phyloP scores from a whole-genome alignment of 202 grass and related monocot genomes.

The Dendrocalamus latiflorus region DNA sequence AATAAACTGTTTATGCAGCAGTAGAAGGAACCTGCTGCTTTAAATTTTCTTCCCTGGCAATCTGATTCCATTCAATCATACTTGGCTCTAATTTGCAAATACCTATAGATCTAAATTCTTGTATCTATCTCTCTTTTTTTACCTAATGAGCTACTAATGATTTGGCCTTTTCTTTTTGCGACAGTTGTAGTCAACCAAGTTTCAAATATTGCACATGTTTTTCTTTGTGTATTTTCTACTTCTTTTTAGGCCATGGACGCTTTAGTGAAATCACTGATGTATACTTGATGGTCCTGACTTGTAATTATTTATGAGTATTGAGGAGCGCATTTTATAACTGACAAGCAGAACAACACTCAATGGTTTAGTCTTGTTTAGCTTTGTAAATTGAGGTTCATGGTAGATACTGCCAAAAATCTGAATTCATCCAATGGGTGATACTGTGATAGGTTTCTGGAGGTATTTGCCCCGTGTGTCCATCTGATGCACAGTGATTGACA shows the following conservation, averaged over 20 bases:
- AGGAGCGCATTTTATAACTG: constrained; percentile 4
- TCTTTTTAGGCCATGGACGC: background rate
- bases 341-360: background rate
- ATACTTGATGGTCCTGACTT: background rate
- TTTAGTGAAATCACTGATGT: constrained; percentile 1
- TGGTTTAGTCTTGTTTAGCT: background rate
- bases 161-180: background rate
- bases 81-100: background rate
- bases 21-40: background rate
- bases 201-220: background rate
- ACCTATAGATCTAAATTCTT: background rate
- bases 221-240: background rate
- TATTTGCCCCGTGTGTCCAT: background rate
- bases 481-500: constrained; percentile 19
- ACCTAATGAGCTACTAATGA: background rate
- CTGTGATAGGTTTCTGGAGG: background rate
- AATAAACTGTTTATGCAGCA: background rate
- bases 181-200: background rate
- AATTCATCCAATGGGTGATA: constrained; percentile 9
- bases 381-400: constrained; percentile 10
- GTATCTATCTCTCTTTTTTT: background rate
- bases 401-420: background rate
- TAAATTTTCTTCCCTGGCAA: background rate
- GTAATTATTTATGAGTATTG: background rate
- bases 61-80: background rate